These are phyloP conservation scores for Fusarium heterosporum DNA, from an alignment of 2,329 filamentous ascomycete species.

Conservation along the genomic window DNA sequence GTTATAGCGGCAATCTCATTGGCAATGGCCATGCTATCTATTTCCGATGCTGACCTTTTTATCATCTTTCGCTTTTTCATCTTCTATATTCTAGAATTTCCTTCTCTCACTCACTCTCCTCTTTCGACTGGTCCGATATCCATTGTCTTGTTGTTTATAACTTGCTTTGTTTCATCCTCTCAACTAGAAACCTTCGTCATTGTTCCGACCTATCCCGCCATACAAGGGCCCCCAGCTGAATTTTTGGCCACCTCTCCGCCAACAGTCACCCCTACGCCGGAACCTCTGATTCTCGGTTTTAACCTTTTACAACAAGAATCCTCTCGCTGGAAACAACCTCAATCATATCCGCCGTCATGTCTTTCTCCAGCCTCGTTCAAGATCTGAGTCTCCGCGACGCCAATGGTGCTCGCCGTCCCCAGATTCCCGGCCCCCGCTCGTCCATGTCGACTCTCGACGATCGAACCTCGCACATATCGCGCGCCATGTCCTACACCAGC, in stretches of 20 bases:
- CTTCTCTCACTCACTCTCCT: not conserved
- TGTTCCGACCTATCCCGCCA: conserved; percentile 40
- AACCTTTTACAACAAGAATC: conserved; percentile 7
- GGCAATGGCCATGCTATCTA: conserved; percentile 35
- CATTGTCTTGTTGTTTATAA: conserved; percentile 18
- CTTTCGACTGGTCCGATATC: conserved; percentile 1
- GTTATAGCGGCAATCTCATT: conserved; percentile 44
- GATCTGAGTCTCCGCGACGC: conserved; percentile 71
- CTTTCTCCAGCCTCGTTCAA: conserved; percentile 75
- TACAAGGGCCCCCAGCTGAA: conserved; percentile 28
- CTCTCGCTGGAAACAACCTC: conserved; percentile 12
- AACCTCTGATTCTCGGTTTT: conserved; percentile 11
- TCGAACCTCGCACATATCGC: conserved; percentile 69
- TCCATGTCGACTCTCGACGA: conserved; percentile 70
- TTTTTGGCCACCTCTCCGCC: conserved; percentile 43
- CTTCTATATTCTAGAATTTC: not conserved
- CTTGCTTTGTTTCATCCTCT: conserved; percentile 13
- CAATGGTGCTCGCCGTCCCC: conserved; percentile 60
- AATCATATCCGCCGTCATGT: conserved; percentile 59
- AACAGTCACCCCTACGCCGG: conserved; percentile 6
- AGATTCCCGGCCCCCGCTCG: conserved; percentile 53
- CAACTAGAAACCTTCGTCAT: conserved; percentile 7
- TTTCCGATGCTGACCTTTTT: conserved; percentile 14
- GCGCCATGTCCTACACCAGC: conserved; percentile 74
- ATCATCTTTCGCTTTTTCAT: conserved; percentile 12